A percentile compares a stretch with the other conserved stretches of the same genome.
Evolutionary conservation across 129 eudicot genomes (phyloP).

Genomic region (Centaurea solstitialis): DNA sequence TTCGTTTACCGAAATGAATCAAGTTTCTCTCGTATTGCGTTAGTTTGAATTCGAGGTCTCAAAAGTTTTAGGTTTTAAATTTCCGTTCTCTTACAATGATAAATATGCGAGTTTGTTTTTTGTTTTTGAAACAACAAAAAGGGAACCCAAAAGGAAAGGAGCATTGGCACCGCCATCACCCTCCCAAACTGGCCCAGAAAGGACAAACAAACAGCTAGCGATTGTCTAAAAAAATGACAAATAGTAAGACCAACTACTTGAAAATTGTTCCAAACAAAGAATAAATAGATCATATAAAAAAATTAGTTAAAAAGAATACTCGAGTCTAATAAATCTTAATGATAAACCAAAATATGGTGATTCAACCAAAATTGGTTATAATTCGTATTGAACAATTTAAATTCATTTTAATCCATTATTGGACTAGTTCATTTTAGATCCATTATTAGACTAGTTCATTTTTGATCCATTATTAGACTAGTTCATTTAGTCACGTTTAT

Average conservation of each 20-base stretch:
- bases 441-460: not conserved
- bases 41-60: not conserved
- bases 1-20: no score
- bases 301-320: no score
- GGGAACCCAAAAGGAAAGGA: no score
- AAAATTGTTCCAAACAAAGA: no score
- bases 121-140: not conserved
- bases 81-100: not conserved
- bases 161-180: no score
- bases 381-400: no score
- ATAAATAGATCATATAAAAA: not conserved
- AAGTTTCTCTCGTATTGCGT: no score
- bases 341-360: not conserved
- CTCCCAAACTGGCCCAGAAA: no score
- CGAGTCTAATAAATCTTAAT: no score
- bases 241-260: not conserved
- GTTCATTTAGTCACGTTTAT: not conserved
- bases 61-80: not conserved
- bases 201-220: no score
- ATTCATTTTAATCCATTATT: no score
- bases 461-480: not conserved
- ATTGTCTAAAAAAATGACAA: no score
- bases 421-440: not conserved
- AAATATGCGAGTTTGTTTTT: not conserved
- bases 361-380: not conserved